These are phyloP conservation scores for Solanum pimpinellifolium DNA, from an alignment of 257 asterid genomes.

Conservation along the genomic window DNA sequence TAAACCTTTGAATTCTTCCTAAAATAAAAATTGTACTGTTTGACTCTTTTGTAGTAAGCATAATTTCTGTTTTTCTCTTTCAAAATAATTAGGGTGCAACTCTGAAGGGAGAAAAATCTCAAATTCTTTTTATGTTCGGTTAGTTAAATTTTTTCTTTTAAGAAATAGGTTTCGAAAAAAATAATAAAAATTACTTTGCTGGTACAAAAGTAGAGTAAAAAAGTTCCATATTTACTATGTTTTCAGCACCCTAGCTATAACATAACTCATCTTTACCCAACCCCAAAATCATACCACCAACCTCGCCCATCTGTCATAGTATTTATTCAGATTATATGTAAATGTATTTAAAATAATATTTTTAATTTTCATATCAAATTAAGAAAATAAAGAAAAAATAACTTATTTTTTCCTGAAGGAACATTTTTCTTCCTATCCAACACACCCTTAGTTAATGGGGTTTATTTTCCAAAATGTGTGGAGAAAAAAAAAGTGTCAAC, in stretches of 20 bases:
- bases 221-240: background rate
- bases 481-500: background rate
- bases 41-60: background rate
- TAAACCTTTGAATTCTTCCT: background rate
- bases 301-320: background rate
- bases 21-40: background rate
- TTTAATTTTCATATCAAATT: background rate
- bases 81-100: background rate
- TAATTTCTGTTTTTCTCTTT: background rate
- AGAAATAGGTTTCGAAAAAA: no score
- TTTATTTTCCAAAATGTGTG: background rate
- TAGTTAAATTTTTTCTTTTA: background rate
- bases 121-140: background rate
- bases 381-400: background rate
- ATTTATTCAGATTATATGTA: background rate
- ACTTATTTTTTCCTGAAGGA: background rate
- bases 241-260: background rate
- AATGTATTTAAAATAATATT: background rate
- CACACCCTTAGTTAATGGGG: background rate
- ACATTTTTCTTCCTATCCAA: background rate
- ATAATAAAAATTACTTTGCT: no score
- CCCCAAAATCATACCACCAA: background rate
- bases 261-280: background rate
- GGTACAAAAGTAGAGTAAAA: background rate
- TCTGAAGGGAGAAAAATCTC: background rate